Evolutionary conservation across 805 yeast genomes (phyloP), one percentile per base, ranked within the genome.

Genomic region (Starmerella ratchasimensis): DNA sequence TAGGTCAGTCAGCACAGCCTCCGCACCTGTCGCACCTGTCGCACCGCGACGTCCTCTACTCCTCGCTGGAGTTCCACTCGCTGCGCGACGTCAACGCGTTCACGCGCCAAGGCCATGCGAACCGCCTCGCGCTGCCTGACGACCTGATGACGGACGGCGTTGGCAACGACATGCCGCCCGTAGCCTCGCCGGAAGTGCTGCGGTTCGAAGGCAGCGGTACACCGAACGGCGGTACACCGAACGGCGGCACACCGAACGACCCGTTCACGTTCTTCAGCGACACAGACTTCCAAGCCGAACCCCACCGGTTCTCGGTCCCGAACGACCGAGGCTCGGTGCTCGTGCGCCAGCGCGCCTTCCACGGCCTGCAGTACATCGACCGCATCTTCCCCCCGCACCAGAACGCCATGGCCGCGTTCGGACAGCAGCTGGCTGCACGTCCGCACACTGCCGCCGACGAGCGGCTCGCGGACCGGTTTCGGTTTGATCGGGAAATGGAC

Each of bases 391-490:
- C 43, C 2, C 21, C 24, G 2, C 14, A 7, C 4, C 10, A 4
- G 14, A 38, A 38, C 34, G 33, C 45, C n/a, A 20, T 28, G 18
- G 8, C 37, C 7, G 13, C 24, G 34, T 39, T 45, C 21, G 40
- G 27, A 4, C 15, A 28, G 7, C 13, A 21, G 14, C 40, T 45
- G 15, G 17, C 15, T 4, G 68, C 30, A 58, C 69, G 33, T 1
- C 31, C 37, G 2, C 29, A 31, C 13, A 7, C 23, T 1, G 50
- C 36, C 19, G 45, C 36, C 1, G 50, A 45, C 27, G 46, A 49
- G 34, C 44, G 84, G 42, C 54, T 71, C 37, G 67, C 67, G 42
- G 77, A 77, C 35, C 68, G 73, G 44, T 80, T 80, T 80, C 72
- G 63, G 50, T 76, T 70, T 52, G 86, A 79, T 55, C 59, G 65